phyloP scores from a whole-genome alignment of 108 stramenopile genomes.

The Pseudonitzschia multiseries region DNA sequence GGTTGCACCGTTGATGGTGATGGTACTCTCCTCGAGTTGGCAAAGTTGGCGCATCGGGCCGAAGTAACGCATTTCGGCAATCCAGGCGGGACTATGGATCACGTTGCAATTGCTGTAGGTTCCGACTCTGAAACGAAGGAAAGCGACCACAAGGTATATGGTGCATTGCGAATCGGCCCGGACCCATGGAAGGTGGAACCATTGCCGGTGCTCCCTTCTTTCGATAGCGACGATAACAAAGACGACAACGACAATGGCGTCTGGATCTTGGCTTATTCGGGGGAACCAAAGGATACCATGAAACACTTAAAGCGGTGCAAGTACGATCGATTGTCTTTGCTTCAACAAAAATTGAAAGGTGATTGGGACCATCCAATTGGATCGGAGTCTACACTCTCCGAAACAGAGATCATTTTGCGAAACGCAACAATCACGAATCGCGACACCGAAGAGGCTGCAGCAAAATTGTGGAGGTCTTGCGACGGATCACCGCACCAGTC shows the following conservation, averaged over 20 bases:
- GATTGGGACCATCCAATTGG: slow-evolving; percentile 24
- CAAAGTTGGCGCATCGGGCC: slow-evolving; percentile 18
- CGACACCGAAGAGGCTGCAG: slow-evolving; percentile 25
- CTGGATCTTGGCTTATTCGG: slow-evolving; percentile 43
- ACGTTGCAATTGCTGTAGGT: slow-evolving; percentile 34
- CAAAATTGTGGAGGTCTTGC: slow-evolving; percentile 24
- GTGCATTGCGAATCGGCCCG: slow-evolving; percentile 35
- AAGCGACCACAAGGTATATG: neutral
- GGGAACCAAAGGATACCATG: slow-evolving; percentile 46
- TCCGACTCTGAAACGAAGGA: neutral
- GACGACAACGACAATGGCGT: slow-evolving; percentile 12
- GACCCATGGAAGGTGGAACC: slow-evolving; percentile 28
- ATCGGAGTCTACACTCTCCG: neutral
- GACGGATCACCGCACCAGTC: neutral
- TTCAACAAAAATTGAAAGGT: slow-evolving; percentile 22
- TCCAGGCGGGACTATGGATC: slow-evolving; percentile 47
- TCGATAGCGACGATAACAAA: neutral
- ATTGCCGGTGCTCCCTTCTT: neutral
- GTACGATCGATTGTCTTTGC: slow-evolving; percentile 24
- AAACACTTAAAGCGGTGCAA: slow-evolving; percentile 42
- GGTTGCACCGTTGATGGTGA: neutral
- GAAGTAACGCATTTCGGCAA: slow-evolving; percentile 46
- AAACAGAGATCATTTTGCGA: slow-evolving; percentile 19
- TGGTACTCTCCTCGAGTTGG: neutral
- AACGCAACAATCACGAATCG: slow-evolving; percentile 39